Base-by-base conservation (phyloP, 148 eudicot species). In the Chenopodium quinoa region DNA sequence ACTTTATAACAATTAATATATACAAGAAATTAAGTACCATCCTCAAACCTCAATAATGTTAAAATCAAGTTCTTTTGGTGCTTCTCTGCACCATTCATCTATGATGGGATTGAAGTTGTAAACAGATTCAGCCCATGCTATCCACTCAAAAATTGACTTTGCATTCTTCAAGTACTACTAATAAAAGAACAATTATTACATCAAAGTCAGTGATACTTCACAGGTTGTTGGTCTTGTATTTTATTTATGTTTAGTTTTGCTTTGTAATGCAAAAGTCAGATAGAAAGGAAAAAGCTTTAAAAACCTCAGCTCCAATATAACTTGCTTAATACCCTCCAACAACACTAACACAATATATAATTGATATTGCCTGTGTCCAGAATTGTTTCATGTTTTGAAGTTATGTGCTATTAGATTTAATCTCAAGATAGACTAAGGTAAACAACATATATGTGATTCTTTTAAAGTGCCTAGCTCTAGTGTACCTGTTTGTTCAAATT, bases 61-160 rank as follows among this genome's bases (percentile, higher is more conserved):
- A 84, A 96, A 96, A 83, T 94, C 95, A 77, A 93, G 90, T 87
- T 95, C 98, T 85, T 88, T 96, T 14, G 99, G 98, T 82, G 98
- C 92, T 90, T 96, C 98, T 84, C 85, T 91, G 84, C 97, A 94
- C 98, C 99, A 96, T 84, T 96, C 99, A 86, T 96, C 97, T 87
- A 96, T 96, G 90, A 94, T 92, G 25, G 99, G 95, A 79, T 93
- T 92, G 85, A 96, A 96, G 85, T 96, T 86, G 85, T 92, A 96
- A 76, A 91, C 97, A 70, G 98, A 98, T 86, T 96, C 99, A 58
- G 99, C 99, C 99, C 99, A 96, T 63, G 99, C 99, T 84, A 96
- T 90, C 99, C 99, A 96, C 81, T 94, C 94, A 84, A 96, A 94
- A 81, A 96, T 89, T 66, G 97, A 84, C 90, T 94, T 94, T 1